phyloP scores from a whole-genome alignment of 2,329 filamentous ascomycete species.

The Colletotrichum eleusines region DNA sequence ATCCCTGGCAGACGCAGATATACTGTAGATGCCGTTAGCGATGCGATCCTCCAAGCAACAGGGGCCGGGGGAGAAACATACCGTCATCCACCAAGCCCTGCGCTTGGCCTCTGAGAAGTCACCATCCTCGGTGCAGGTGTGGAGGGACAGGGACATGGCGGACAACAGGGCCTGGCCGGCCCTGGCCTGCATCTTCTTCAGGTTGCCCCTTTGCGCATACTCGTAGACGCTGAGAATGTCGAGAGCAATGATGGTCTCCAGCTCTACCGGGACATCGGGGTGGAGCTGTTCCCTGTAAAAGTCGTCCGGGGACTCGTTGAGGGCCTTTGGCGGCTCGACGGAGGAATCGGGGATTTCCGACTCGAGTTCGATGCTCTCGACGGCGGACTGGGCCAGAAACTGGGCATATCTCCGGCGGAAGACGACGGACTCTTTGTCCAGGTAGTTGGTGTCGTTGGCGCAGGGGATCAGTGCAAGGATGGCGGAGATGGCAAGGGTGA shows the following conservation, averaged over 20 bases:
- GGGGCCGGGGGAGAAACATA: constrained; percentile 42
- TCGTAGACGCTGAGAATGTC: constrained; percentile 64
- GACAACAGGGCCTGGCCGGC: constrained; percentile 61
- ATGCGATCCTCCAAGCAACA: too few relatives aligned
- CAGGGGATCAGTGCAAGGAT: constrained; percentile 62
- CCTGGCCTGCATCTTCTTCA: constrained; percentile 64
- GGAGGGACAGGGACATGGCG: constrained; percentile 60
- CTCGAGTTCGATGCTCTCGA: constrained; percentile 63
- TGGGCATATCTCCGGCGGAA: constrained; percentile 62
- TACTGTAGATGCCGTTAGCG: constrained; percentile 50
- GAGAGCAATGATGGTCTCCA: constrained; percentile 62
- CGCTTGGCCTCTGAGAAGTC: constrained; percentile 59
- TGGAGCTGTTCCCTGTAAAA: constrained; percentile 57
- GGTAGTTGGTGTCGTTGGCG: constrained; percentile 53
- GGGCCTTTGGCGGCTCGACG: constrained; percentile 57
- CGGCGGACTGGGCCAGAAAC: constrained; percentile 59
- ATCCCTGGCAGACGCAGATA: constrained; percentile 62
- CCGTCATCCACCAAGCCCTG: constrained; percentile 66
- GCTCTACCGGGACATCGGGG: constrained; percentile 56
- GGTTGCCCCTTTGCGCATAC: constrained; percentile 65
- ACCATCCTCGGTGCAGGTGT: constrained; percentile 54
- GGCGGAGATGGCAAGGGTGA: constrained; percentile 61
- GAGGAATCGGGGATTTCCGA: constrained; percentile 60
- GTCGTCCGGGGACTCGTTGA: constrained; percentile 52
- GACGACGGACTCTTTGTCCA: constrained; percentile 54